Base-by-base conservation (phyloP, 208 protist genomes). In the Trypanosoma avium region DNA sequence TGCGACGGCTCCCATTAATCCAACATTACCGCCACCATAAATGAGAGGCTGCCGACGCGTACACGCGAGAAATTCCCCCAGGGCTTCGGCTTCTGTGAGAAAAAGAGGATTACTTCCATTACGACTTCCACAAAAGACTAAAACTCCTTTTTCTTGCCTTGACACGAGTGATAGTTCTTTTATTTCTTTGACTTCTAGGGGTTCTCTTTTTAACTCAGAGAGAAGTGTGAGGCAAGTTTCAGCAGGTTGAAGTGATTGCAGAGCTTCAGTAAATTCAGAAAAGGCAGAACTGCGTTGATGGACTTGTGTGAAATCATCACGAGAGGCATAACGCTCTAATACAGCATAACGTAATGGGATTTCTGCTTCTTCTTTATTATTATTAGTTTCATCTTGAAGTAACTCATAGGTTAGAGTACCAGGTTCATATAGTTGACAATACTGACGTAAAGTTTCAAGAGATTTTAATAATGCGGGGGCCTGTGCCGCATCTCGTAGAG, bases 1-100 rank as follows among this genome's bases (percentile, higher is more conserved):
- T 21, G 82, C 88, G n/a, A 87, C 57, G 5, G 69, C 61, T n/a
- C 88, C 84, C 88, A 94, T 94, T 30, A 94, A 35, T 30, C 88
- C 88, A 19, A 84, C 75, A 27, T 79, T 90, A 45, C 88, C 88
- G 27, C 88, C 88, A 48, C 88, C 88, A 58, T 94, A 94, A 8
- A 94, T 70, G 4, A 94, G 36, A 3, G 84, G 82, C 49, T 60
- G 61, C n/a, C 65, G 52, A 38, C 54, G 43, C 36, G 54, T 46
- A 24, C 21, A 1, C 21, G 73, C 80, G 21, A 94, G 80, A 49
- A 73, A 75, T 62, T 48, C 70, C 21, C 82, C 84, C 0, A 91
- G 73, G 7, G 55, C 45, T 35, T 58, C 36, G 8, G 88, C 84
- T 47, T 84, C 80, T 45, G 68, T 24, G 42, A 55, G 48, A 58